A percentile compares a stretch with the other conserved stretches of the same genome.
Conservation (phyloP, 2,329 filamentous ascomycete genomes). For the Diatrype stigma region DNA sequence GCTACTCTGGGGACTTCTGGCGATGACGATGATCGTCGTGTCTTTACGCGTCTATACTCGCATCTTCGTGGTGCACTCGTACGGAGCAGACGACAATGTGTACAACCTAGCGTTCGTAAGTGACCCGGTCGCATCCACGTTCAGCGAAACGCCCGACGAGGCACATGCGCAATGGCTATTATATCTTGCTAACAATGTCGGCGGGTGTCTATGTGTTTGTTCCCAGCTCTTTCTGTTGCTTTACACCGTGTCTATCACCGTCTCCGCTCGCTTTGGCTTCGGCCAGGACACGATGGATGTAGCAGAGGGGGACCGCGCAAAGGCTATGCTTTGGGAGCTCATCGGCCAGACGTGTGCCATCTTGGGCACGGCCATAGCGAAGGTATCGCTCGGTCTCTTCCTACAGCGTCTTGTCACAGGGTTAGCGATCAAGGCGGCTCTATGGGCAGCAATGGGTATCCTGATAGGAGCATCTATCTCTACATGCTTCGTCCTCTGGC, state of each 20-base stretch:
- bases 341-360: not conserved
- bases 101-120: not conserved
- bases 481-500: not conserved
- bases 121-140: not conserved
- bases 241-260: not conserved
- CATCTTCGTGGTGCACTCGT: not conserved
- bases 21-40: not conserved
- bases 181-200: too few relatives aligned
- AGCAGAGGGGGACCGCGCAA: not conserved
- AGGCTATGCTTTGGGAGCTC: not conserved
- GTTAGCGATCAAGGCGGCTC: not conserved
- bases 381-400: constrained; percentile 1
- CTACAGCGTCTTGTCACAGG: not conserved
- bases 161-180: too few relatives aligned
- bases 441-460: not conserved
- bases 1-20: not conserved
- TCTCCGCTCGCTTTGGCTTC: not conserved
- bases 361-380: constrained; percentile 1
- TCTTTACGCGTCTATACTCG: not conserved
- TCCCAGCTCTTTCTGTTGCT: not conserved
- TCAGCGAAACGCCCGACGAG: not conserved
- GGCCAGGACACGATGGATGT: not conserved
- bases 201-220: not conserved
- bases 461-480: not conserved
- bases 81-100: not conserved